Evolutionary conservation across 805 yeast genomes (phyloP).

Genomic region (Starmerella vaccinii): DNA sequence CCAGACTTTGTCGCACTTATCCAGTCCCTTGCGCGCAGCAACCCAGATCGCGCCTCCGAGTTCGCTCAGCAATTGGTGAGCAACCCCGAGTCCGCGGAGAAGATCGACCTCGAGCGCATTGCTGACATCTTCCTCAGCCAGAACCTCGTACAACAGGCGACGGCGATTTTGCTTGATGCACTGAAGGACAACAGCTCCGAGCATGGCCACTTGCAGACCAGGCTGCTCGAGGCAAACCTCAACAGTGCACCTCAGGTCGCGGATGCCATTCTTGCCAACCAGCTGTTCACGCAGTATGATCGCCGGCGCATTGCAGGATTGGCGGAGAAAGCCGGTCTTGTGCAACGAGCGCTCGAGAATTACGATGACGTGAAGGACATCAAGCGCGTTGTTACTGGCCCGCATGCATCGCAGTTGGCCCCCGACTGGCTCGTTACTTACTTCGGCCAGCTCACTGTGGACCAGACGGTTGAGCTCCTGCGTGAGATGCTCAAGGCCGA

Average conservation of each 20-base stretch:
- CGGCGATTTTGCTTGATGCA: slow-evolving; percentile 92
- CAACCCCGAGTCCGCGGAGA: slow-evolving; percentile 38
- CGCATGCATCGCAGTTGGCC: slow-evolving; percentile 50
- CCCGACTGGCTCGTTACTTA: slow-evolving; percentile 87
- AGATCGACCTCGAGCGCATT: slow-evolving; percentile 69
- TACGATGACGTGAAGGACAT: slow-evolving; percentile 91
- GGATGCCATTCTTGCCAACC: slow-evolving; percentile 92
- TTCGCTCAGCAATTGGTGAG: slow-evolving; percentile 82
- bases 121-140: slow-evolving; percentile 93
- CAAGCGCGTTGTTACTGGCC: slow-evolving; percentile 85
- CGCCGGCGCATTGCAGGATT: slow-evolving; percentile 83
- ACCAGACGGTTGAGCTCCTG: slow-evolving; percentile 79
- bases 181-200: slow-evolving; percentile 86
- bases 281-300: slow-evolving; percentile 92
- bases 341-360: slow-evolving; percentile 92
- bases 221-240: slow-evolving; percentile 83
- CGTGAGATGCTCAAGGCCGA: slow-evolving; percentile 74
- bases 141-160: slow-evolving; percentile 92
- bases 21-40: slow-evolving; percentile 80
- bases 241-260: slow-evolving; percentile 98
- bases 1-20: slow-evolving; percentile 86
- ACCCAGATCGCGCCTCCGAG: slow-evolving; percentile 97
- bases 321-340: slow-evolving; percentile 92
- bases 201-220: slow-evolving; percentile 92
- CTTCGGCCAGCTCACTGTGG: slow-evolving; percentile 89